These are phyloP conservation scores for Exophiala bonariae DNA, from an alignment of 2,329 filamentous ascomycete species.

Conservation along the genomic window DNA sequence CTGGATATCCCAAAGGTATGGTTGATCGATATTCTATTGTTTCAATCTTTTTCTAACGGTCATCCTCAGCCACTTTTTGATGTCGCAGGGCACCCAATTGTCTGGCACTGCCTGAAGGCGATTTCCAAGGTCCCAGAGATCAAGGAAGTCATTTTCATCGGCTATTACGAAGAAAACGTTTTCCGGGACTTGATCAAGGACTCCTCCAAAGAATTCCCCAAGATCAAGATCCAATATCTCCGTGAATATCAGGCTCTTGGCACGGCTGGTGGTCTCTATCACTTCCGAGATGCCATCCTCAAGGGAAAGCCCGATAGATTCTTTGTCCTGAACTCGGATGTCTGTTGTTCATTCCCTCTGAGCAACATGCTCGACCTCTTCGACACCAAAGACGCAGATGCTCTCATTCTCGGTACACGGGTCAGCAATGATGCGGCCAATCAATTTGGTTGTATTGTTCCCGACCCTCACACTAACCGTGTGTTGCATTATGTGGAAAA, in stretches of 20 bases:
- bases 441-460: conserved; percentile 98
- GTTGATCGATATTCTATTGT: neutral
- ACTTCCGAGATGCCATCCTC: conserved; percentile 98
- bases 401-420: conserved; percentile 89
- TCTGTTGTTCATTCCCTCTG: conserved; percentile 97
- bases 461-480: conserved; percentile 87
- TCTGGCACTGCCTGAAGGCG: conserved; percentile 94
- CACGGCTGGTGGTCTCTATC: conserved; percentile 94
- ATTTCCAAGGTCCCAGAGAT: conserved; percentile 88
- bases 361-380: conserved; percentile 94
- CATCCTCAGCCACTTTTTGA: conserved; percentile 82
- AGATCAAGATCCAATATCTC: conserved; percentile 89
- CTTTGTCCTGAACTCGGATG: conserved; percentile 96
- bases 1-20: conserved; percentile 91
- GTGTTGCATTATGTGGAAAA: conserved; percentile 99
- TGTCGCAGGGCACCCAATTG: conserved; percentile 95
- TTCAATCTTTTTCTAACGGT: neutral
- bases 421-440: conserved; percentile 87
- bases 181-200: conserved; percentile 99
- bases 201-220: conserved; percentile 77
- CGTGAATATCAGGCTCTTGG: conserved; percentile 96
- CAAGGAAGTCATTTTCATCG: conserved; percentile 95
- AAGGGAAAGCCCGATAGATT: conserved; percentile 93
- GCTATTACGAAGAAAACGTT: conserved; percentile 96
- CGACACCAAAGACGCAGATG: conserved; percentile 92